Conservation (phyloP, 1,284 basidiomycete species). For the Stereum hirsutum region DNA sequence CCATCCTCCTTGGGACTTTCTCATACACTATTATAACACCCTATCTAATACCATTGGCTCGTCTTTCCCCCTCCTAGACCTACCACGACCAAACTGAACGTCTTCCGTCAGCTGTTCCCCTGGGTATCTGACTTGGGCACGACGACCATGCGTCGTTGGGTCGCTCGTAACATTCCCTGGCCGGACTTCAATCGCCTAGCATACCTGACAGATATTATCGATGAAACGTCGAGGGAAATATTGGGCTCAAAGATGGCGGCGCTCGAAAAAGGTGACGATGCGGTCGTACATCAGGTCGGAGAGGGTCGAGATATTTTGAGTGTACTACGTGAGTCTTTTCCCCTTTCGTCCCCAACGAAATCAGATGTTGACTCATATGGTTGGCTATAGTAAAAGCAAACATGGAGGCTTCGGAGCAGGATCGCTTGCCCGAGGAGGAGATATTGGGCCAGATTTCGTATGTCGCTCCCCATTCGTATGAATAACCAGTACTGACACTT, state of each 20-base stretch:
- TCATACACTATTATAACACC: too few species aligned
- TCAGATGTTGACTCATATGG: too few species aligned
- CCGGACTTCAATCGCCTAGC: slow-evolving; percentile 23
- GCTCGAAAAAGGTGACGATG: slow-evolving; percentile 24
- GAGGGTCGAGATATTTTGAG: slow-evolving; percentile 37
- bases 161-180: slow-evolving; percentile 25
- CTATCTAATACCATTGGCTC: too few species aligned
- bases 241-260: slow-evolving; percentile 28
- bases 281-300: slow-evolving; percentile 21
- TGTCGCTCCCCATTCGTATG: background rate
- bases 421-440: slow-evolving; percentile 5
- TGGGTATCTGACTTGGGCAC: slow-evolving; percentile 24
- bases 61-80: too few species aligned
- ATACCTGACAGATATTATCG: slow-evolving; percentile 28
- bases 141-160: slow-evolving; percentile 23
- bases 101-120: too few species aligned
- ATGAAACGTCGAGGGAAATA: slow-evolving; percentile 26
- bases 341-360: too few species aligned
- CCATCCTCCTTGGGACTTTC: too few species aligned
- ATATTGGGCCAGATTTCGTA: slow-evolving; percentile 10
- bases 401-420: slow-evolving; percentile 7
- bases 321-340: slow-evolving; percentile 28
- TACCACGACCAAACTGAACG: too few species aligned
- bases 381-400: slow-evolving; percentile 11
- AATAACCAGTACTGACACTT: background rate